Conservation (phyloP, 306 rosid genomes). For the Gleditsia sinensis region DNA sequence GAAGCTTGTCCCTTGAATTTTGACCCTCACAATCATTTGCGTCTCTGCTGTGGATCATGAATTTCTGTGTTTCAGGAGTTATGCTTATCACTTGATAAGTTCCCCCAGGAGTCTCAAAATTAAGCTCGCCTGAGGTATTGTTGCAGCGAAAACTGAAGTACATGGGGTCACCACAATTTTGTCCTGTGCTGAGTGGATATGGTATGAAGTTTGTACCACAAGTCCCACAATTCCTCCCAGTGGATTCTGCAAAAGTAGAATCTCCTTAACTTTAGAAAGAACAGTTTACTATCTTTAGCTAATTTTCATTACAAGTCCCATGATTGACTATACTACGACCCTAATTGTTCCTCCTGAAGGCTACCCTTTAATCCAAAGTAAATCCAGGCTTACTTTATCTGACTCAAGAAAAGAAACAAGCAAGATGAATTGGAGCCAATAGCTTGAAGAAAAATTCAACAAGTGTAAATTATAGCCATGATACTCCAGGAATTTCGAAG, state of each 20-base stretch:
- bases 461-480: not conserved
- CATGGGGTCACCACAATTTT: conserved; percentile 62
- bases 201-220: conserved; percentile 82
- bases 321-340: not conserved
- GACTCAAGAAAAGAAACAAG: not conserved
- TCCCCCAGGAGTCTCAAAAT: conserved; percentile 50
- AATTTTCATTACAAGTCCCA: not conserved
- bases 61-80: conserved; percentile 43
- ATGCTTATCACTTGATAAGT: conserved; percentile 58
- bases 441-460: not conserved
- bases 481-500: conserved; percentile 6
- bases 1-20: conserved; percentile 35
- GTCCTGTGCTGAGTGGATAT: conserved; percentile 74
- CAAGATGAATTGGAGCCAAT: not conserved
- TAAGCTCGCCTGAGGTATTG: conserved; percentile 54
- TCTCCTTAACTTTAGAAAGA: conserved; percentile 21
- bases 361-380: not conserved
- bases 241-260: conserved; percentile 54
- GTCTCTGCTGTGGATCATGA: conserved; percentile 49
- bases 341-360: not conserved
- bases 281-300: not conserved
- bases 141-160: conserved; percentile 63
- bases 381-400: not conserved
- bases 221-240: conserved; percentile 54
- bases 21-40: conserved; percentile 44